phyloP scores from a whole-genome alignment of 164 flowering plant genomes.

The Protea cynaroides region DNA sequence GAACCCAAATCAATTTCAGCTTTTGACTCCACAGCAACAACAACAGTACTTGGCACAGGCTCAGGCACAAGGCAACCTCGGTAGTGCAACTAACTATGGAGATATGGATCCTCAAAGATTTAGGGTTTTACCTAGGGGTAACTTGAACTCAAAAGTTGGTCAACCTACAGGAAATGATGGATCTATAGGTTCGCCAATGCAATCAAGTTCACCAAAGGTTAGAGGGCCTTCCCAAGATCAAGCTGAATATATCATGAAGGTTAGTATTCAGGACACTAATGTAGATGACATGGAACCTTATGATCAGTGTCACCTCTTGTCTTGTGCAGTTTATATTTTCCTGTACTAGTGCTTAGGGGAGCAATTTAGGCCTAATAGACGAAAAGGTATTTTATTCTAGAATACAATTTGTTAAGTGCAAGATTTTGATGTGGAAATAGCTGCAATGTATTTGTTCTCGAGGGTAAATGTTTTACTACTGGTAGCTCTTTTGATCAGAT shows the following conservation, averaged over 20 bases:
- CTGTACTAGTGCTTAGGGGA: too few relatives aligned
- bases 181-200: slow-evolving; percentile 75
- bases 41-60: slow-evolving; percentile 72
- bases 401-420: too few relatives aligned
- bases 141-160: slow-evolving; percentile 57
- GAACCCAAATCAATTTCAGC: slow-evolving; percentile 54
- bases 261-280: slow-evolving; percentile 13
- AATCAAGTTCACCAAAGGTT: slow-evolving; percentile 78
- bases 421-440: too few relatives aligned
- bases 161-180: slow-evolving; percentile 79
- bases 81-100: slow-evolving; percentile 50
- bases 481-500: too few relatives aligned
- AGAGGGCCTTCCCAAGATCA: slow-evolving; percentile 25
- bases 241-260: slow-evolving; percentile 30
- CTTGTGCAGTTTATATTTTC: neutral
- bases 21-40: slow-evolving; percentile 61
- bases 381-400: too few relatives aligned
- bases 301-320: neutral
- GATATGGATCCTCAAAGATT: slow-evolving; percentile 60
- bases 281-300: too few relatives aligned
- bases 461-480: too few relatives aligned
- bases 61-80: slow-evolving; percentile 68
- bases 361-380: too few relatives aligned
- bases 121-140: slow-evolving; percentile 57
- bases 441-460: too few relatives aligned